Percentiles rank a stretch among this genome's conserved stretches.
Conservation (phyloP, 2,329 filamentous ascomycete species). For the Cladosporium oxysporum region DNA sequence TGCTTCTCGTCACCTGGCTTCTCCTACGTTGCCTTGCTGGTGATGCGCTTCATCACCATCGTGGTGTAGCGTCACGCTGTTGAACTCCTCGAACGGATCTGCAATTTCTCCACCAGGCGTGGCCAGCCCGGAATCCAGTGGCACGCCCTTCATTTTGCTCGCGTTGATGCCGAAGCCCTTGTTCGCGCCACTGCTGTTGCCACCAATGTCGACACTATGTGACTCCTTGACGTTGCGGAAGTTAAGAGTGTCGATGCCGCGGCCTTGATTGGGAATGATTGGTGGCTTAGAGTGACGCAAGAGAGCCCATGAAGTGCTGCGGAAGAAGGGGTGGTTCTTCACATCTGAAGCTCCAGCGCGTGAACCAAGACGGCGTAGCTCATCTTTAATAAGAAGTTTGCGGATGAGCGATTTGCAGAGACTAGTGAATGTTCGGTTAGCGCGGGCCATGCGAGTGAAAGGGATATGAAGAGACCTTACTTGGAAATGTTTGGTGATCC, state of each 20-base stretch:
- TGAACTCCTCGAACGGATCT: slow-evolving; percentile 98
- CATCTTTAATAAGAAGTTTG: slow-evolving; percentile 97
- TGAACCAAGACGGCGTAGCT: slow-evolving; percentile 87
- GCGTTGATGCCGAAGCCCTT: slow-evolving; percentile 39
- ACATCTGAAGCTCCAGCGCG: slow-evolving; percentile 95
- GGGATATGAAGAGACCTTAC: slow-evolving; percentile 57
- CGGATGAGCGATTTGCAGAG: slow-evolving; percentile 95
- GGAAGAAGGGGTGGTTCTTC: slow-evolving; percentile 94
- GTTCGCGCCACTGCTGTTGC: slow-evolving; percentile 44
- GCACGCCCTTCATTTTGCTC: slow-evolving; percentile 69
- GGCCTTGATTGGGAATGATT: slow-evolving; percentile 88
- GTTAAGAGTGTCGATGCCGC: slow-evolving; percentile 90
- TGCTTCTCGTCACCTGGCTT: slow-evolving; percentile 12
- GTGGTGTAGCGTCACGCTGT: slow-evolving; percentile 95
- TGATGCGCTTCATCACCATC: slow-evolving; percentile 69
- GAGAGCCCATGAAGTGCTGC: slow-evolving; percentile 92
- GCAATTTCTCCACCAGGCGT: slow-evolving; percentile 79
- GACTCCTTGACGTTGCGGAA: slow-evolving; percentile 98
- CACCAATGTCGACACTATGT: slow-evolving; percentile 83
- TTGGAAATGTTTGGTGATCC: slow-evolving; percentile 85
- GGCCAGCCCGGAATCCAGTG: slow-evolving; percentile 78
- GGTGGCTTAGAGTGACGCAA: slow-evolving; percentile 97
- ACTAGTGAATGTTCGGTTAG: slow-evolving; percentile 50
- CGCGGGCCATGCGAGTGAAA: neutral
- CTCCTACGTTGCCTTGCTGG: slow-evolving; percentile 4